Conservation (phyloP, 768 basidiomycete species). For the Boletellus ananiceps region DNA sequence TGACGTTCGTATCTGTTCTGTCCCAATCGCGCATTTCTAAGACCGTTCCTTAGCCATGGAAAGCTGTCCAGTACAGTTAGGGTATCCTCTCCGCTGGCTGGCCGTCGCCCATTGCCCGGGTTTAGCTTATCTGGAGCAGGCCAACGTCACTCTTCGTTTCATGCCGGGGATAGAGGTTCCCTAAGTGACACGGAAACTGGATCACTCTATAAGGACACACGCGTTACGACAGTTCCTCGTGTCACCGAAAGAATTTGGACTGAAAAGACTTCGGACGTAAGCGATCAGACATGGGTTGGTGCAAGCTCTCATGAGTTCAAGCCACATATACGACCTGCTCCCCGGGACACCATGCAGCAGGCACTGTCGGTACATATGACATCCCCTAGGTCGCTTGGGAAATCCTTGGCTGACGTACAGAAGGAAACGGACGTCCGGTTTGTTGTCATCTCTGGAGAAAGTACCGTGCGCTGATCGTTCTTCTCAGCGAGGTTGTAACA, state of each 20-base stretch:
- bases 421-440: constrained; percentile 6
- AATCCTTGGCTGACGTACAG: not conserved
- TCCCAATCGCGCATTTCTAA: constrained; percentile 4
- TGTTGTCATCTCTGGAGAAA: not conserved
- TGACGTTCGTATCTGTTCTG: constrained; percentile 8
- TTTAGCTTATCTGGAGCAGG: not conserved
- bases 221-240: not conserved
- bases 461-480: not conserved
- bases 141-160: constrained; percentile 1
- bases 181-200: constrained; percentile 2
- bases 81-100: constrained; percentile 12
- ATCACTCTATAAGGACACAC: not conserved
- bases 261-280: not conserved
- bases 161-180: not conserved
- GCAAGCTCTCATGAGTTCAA: constrained; percentile 10
- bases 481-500: constrained; percentile 2
- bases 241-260: not conserved
- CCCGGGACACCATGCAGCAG: not conserved
- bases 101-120: constrained; percentile 1
- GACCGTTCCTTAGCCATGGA: not conserved
- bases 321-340: constrained; percentile 2
- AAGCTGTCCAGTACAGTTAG: not conserved
- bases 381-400: not conserved
- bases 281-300: not conserved
- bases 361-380: not conserved